Evolutionary conservation across 2,329 filamentous ascomycete species (phyloP), one percentile per base, ranked within the genome.

Genomic region (Mollisia scopiformis): DNA sequence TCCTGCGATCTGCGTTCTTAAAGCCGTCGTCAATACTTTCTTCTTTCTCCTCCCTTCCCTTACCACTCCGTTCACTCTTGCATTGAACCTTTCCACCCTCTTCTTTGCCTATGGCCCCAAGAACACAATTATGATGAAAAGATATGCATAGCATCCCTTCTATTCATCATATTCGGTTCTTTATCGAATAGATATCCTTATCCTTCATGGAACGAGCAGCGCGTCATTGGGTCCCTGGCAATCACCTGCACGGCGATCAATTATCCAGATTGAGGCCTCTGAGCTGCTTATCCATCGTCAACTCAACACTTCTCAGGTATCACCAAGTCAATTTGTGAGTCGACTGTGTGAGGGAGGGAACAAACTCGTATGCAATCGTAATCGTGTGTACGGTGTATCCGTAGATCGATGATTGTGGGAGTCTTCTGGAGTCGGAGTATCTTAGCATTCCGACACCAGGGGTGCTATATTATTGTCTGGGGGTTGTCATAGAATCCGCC

Each of bases 181-280:
- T 47, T 52, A 58, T 60, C 57, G 55, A 55, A 39, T 49, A 41
- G n/a, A n/a, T n/a, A n/a, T n/a, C n/a, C n/a, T n/a, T n/a, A 62
- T 54, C 39, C 25, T 51, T 28, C 39, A 56, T 54, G 46, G 58
- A 55, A 56, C 52, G 50, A 56, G 35, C 21, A 37, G 57, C 54
- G 51, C 59, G 57, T 60, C 58, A 63, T 62, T 62, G 49, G 47
- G 39, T 43, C 55, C 51, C 50, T 50, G 19, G 30, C 41, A 27
- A 57, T 54, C 55, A 52, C 43, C 55, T 57, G 62, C 62, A 63
- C 30, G 60, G 41, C 39, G 53, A 64, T 65, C 58, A 58, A 66
- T 66, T 65, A 66, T 62, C 66, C 66, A 68, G 55, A 66, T 65
- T 62, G 55, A 53, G 37, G 19, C 46, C 31, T 23, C 11, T 35